Evolutionary conservation across 768 basidiomycete species (phyloP), one percentile per base, ranked within the genome.

Genomic region (Auricularia cornea): DNA sequence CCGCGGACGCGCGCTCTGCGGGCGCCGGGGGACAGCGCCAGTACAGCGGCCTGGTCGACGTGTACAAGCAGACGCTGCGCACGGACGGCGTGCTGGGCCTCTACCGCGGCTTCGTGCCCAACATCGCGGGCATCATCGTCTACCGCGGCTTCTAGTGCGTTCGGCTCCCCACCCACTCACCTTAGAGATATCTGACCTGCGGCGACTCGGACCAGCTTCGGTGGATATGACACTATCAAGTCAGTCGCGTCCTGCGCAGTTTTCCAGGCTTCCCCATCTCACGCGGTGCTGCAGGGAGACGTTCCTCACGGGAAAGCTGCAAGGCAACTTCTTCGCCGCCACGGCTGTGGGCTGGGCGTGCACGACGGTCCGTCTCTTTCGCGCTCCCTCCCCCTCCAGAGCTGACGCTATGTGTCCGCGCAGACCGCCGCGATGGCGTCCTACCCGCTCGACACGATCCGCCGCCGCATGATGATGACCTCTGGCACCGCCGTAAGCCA

Each of bases 381-480:
- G n/a, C n/a, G n/a, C n/a, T n/a, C n/a, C n/a, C n/a, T n/a, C n/a
- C n/a, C n/a, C n/a, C n/a, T n/a, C n/a, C n/a, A n/a, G n/a, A n/a
- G 18, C 28, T 40, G 35, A 28, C 65, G 35, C 35, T 38, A 40
- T 68, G 32, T 10, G 3, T 3, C 51, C 57, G 28, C 16, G 2
- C 61, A 78, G 77, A 72, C 72, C 29, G 78, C 78, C 16, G 69
- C 77, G 8, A 63, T 76, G 41, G 73, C 71, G 29, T 71, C 79
- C n/a, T 80, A 80, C 60, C 79, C 78, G 2, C 69, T 80, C 63
- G 79, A 80, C 62, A 80, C 79, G 2, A 77, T 80, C 64, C 71
- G 79, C 26, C 71, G 79, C 60, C 70, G 80, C 61, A 80, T 80
- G 79, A 80, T 80, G 80, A 80, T 80, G 79, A 77, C 77, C 16